phyloP scores from a whole-genome alignment of 306 rosid genomes.

The Purshia tridentata region DNA sequence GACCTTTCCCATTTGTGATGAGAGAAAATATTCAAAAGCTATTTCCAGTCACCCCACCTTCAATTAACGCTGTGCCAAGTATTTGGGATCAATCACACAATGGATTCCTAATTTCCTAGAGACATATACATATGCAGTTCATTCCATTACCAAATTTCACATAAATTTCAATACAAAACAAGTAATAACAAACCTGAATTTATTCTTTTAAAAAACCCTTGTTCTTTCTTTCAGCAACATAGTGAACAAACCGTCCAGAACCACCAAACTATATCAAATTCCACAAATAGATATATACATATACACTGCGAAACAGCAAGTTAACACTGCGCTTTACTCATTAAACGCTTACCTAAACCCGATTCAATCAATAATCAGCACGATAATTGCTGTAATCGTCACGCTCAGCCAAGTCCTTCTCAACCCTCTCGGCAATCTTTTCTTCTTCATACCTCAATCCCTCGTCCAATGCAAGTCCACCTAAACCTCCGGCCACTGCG shows the following conservation, averaged over 20 bases:
- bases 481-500: constrained; percentile 67
- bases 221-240: constrained; percentile 8
- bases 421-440: constrained; percentile 59
- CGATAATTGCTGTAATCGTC: constrained; percentile 59
- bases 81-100: not conserved
- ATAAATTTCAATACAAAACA: not conserved
- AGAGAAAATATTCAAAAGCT: not conserved
- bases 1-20: not conserved
- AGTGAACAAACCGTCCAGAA: not conserved
- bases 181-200: constrained; percentile 5
- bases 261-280: constrained; percentile 10
- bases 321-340: constrained; percentile 2
- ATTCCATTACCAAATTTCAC: not conserved
- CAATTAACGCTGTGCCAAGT: not conserved
- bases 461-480: constrained; percentile 72
- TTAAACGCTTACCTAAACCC: constrained; percentile 17
- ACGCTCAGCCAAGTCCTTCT: constrained; percentile 43
- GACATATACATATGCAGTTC: not conserved
- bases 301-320: not conserved
- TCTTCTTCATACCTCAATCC: constrained; percentile 69
- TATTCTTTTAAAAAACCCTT: constrained; percentile 20
- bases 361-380: constrained; percentile 23
- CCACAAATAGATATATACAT: constrained; percentile 4
- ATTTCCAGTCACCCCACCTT: not conserved
- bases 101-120: not conserved